Conservation (phyloP, 805 yeast genomes). For the Nadsonia fulvescens region DNA sequence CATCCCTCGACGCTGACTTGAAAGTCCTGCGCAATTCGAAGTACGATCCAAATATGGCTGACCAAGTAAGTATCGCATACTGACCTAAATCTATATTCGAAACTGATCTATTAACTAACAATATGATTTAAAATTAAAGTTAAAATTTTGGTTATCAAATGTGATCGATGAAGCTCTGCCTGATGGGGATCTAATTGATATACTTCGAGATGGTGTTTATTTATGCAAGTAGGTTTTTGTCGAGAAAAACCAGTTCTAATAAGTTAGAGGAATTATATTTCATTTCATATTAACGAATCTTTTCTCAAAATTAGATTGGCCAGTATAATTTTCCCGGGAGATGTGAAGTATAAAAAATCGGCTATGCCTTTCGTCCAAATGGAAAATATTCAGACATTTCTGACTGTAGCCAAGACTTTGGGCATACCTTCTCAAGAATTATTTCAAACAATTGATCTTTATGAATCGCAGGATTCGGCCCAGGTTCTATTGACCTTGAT, state of each 20-base stretch:
- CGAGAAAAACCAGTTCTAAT: background rate
- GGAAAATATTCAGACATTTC: conserved; percentile 69
- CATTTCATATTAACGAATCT: background rate
- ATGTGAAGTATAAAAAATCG: conserved; percentile 35
- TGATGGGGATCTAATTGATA: conserved; percentile 30
- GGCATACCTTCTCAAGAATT: conserved; percentile 71
- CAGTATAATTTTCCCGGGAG: conserved; percentile 22
- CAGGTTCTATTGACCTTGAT: conserved; percentile 60
- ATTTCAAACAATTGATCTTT: conserved; percentile 63
- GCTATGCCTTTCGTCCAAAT: conserved; percentile 64
- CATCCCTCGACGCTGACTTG: conserved; percentile 3
- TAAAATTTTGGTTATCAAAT: conserved; percentile 32
- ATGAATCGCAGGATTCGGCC: conserved; percentile 57
- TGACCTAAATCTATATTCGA: no score
- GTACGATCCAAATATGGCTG: conserved; percentile 3
- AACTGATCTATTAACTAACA: no score
- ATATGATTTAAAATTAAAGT: no score
- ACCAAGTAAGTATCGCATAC: no score
- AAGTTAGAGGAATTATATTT: background rate
- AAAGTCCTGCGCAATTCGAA: conserved; percentile 2
- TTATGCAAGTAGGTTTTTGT: conserved; percentile 24
- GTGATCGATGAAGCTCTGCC: conserved; percentile 21
- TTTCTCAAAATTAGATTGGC: conserved; percentile 14
- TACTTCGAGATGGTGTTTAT: conserved; percentile 42
- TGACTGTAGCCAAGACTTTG: conserved; percentile 37